Evolutionary conservation across 164 flowering plant genomes (phyloP), one percentile per base, ranked within the genome.

Genomic region (Liriodendron chinense): DNA sequence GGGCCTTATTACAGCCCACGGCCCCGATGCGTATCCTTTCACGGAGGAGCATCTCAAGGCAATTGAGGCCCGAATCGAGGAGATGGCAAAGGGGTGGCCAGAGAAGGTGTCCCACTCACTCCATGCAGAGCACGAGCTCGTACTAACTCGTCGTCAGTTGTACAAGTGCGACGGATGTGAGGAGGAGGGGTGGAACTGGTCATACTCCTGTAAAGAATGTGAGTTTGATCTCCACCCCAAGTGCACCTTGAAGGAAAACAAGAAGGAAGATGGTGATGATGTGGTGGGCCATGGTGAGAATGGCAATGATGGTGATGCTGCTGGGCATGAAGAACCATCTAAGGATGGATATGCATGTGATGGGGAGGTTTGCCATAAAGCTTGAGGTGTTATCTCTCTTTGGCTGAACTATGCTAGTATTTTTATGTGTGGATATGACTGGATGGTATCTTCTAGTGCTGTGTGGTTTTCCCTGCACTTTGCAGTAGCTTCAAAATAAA

Each of bases 11-110:
- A 68, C 49, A 70, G 2, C 2, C 18, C 85, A 89, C 68, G 96
- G 96, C 20, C 84, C 89, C 0, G 79, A 83, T 66, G 95, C 98
- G 1, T 94, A 87, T 76, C 97, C 95, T 10, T 94, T 94, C 83
- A 88, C 91, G 2, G 79, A 81, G 1, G 91, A 90, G 50, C 88
- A 76, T 7, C 1, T 88, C 66, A 81, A 86, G 80, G 87, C 84
- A 77, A 53, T 91, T 0, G 88, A 89, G 66, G 80, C 78, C 8
- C 9, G 77, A 57, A 23, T 72, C 28, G 86, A 85, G 70, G 89
- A 86, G 65, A 85, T 80, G 85, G 90, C 88, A 22, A 89, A 89
- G 79, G 87, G 83, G 75, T 90, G 92, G 90, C 95, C 97, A 21
- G 78, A 91, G 90, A 87, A 90, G 79, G 12, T 89, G 76, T 84